Evolutionary conservation across 257 asterid genomes (phyloP).

Genomic region (Penstemon davidsonii): DNA sequence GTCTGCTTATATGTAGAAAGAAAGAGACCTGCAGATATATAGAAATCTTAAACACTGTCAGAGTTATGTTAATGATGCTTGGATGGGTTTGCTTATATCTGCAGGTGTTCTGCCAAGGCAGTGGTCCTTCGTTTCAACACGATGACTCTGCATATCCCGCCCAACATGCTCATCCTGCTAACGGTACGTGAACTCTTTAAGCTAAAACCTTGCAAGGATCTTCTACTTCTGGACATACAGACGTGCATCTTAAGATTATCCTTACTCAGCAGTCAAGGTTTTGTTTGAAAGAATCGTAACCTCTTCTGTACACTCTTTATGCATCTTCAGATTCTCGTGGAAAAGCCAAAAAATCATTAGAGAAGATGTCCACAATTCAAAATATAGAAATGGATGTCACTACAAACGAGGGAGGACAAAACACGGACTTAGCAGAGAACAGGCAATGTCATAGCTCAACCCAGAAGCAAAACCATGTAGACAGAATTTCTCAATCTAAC

Average conservation of each 20-base stretch:
- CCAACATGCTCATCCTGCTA: constrained; percentile 48
- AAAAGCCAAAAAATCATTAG: constrained; percentile 30
- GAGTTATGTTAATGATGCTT: constrained; percentile 5
- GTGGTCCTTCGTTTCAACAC: constrained; percentile 32
- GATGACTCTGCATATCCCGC: constrained; percentile 32
- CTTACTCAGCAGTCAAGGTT: neutral
- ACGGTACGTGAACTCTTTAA: constrained; percentile 35
- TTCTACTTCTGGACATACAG: neutral
- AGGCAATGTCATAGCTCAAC: constrained; percentile 24
- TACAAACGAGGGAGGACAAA: constrained; percentile 29
- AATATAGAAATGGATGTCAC: constrained; percentile 29
- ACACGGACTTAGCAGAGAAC: constrained; percentile 30
- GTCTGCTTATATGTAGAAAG: no score
- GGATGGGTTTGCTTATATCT: constrained; percentile 15
- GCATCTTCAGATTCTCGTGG: constrained; percentile 33
- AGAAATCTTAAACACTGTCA: no score
- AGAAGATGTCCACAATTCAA: constrained; percentile 29
- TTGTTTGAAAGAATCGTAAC: neutral
- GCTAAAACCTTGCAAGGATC: neutral
- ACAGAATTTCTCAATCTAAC: constrained; percentile 31
- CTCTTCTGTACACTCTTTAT: constrained; percentile 13
- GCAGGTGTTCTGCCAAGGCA: constrained; percentile 69
- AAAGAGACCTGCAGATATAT: no score
- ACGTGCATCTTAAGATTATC: neutral
- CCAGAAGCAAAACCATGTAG: constrained; percentile 35